Conservation (phyloP, 768 basidiomycete genomes). For the Suillus subalutaceus region DNA sequence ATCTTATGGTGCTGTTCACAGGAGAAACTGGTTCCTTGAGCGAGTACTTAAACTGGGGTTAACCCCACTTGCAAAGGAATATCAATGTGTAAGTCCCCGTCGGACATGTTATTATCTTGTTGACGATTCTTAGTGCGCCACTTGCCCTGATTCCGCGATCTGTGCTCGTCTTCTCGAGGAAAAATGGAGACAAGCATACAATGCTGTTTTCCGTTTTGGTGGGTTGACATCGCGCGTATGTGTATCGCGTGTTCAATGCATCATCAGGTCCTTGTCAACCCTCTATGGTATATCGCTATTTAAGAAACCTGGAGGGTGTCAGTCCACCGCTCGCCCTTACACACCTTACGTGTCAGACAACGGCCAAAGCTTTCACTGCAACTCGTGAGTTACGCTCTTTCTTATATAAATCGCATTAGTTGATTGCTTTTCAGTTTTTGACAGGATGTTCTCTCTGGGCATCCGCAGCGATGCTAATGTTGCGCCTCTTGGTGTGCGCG, state of each 20-base stretch:
- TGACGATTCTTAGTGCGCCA: constrained; percentile 57
- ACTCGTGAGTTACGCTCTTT: constrained; percentile 56
- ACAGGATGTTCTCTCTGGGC: constrained; percentile 87
- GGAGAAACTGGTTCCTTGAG: constrained; percentile 95
- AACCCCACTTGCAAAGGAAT: constrained; percentile 88
- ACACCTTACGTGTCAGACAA: constrained; percentile 86
- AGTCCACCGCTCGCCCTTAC: constrained; percentile 86
- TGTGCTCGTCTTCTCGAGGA: constrained; percentile 90
- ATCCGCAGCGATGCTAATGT: constrained; percentile 73
- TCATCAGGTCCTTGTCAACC: constrained; percentile 78
- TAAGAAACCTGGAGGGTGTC: constrained; percentile 87
- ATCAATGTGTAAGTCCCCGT: constrained; percentile 74
- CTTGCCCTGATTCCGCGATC: constrained; percentile 77
- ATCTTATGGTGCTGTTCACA: constrained; percentile 28
- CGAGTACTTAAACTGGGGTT: constrained; percentile 90
- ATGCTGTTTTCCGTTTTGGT: constrained; percentile 87
- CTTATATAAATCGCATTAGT: constrained; percentile 1
- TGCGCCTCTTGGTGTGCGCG: constrained; percentile 46
- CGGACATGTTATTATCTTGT: background rate
- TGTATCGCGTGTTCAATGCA: background rate
- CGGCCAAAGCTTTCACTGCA: constrained; percentile 87
- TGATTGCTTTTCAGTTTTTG: constrained; percentile 61
- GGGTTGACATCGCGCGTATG: constrained; percentile 4
- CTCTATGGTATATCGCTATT: constrained; percentile 90
- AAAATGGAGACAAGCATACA: constrained; percentile 90